Evolutionary conservation across 2,329 filamentous ascomycete genomes (phyloP).

Genomic region (Pseudogymnoascus sp.): DNA sequence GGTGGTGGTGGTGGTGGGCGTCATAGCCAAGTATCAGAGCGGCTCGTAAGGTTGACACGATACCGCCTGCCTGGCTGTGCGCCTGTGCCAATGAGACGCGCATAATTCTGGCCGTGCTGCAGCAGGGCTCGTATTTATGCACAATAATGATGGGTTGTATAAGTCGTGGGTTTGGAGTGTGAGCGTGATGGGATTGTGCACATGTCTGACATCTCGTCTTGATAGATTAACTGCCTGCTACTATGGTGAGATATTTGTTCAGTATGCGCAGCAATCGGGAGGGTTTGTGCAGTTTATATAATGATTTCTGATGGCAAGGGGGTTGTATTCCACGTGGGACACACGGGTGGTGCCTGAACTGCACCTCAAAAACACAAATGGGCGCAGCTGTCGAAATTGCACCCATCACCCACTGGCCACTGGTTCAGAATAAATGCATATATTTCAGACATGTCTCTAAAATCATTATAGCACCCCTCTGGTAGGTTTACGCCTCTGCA

Average conservation of each 20-base stretch:
- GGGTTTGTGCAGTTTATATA: background rate
- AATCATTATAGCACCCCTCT: background rate
- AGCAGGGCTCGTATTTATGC: background rate
- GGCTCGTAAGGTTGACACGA: background rate
- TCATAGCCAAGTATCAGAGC: background rate
- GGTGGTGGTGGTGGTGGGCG: background rate
- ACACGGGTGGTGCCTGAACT: background rate
- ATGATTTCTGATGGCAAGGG: background rate
- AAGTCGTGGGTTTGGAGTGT: background rate
- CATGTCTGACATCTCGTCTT: background rate
- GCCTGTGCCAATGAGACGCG: background rate
- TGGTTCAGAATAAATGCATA: background rate
- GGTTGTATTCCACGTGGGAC: background rate
- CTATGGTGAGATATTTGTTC: background rate
- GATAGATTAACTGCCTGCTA: background rate
- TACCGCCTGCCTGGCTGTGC: background rate
- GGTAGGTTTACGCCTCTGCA: background rate
- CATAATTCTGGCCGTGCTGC: background rate
- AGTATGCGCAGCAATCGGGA: background rate
- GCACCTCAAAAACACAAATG: background rate
- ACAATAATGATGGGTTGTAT: background rate
- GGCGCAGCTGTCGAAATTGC: background rate
- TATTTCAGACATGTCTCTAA: background rate
- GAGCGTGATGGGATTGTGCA: background rate
- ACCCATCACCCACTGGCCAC: background rate